Evolutionary conservation across 2,329 filamentous ascomycete genomes (phyloP).

Genomic region (Aaosphaeria arxii): DNA sequence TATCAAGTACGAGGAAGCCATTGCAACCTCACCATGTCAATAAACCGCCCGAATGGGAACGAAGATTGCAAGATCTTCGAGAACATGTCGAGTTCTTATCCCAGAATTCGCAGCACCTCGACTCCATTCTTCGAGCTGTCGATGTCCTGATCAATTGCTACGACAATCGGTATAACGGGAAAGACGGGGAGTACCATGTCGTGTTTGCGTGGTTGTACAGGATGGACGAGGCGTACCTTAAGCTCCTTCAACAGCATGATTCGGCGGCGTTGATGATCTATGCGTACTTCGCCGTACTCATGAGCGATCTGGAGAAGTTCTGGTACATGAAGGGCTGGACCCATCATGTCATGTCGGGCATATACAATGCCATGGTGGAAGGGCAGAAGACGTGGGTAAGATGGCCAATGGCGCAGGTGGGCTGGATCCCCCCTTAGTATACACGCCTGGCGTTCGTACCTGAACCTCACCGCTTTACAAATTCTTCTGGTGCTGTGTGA

Average conservation of each 20-base stretch:
- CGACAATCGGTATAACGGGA: constrained; percentile 16
- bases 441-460: too few species aligned
- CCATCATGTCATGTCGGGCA: constrained; percentile 22
- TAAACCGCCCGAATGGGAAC: constrained; percentile 13
- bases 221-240: constrained; percentile 21
- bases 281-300: constrained; percentile 24
- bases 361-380: constrained; percentile 13
- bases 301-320: constrained; percentile 23
- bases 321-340: constrained; percentile 33
- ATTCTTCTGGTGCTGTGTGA: too few species aligned
- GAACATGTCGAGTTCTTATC: background rate
- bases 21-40: constrained; percentile 5
- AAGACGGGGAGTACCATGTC: constrained; percentile 23
- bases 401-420: constrained; percentile 20
- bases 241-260: constrained; percentile 19
- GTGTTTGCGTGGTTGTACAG: constrained; percentile 23
- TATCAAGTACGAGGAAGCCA: constrained; percentile 2
- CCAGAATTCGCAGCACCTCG: background rate
- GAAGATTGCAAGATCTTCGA: constrained; percentile 11
- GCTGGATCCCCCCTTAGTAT: constrained; percentile 16
- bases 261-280: constrained; percentile 19
- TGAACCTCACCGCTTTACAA: too few species aligned
- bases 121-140: constrained; percentile 9
- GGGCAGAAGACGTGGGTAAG: constrained; percentile 20
- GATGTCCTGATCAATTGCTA: constrained; percentile 18